Conservation (phyloP, 2,329 filamentous ascomycete genomes). For the Ascochyta lentis region DNA sequence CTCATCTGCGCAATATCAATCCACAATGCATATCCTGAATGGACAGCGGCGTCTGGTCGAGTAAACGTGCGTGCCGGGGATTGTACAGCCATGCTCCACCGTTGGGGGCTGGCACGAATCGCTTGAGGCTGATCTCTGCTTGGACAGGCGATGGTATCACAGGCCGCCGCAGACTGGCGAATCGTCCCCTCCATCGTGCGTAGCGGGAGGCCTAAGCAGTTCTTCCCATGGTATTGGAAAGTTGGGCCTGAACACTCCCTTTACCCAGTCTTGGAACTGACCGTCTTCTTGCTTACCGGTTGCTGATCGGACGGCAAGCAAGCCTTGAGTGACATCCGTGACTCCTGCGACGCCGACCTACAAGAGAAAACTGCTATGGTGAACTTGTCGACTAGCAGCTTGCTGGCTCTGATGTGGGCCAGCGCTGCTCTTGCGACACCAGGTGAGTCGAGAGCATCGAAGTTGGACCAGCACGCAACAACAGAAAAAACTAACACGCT, state of each 20-base stretch:
- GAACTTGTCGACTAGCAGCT: slow-evolving; percentile 8
- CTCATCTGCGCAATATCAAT: background rate
- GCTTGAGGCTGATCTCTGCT: slow-evolving; percentile 3
- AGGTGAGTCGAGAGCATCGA: slow-evolving; percentile 21
- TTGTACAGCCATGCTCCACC: background rate
- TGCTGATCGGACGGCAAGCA: background rate
- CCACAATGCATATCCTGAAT: background rate
- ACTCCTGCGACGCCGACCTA: background rate
- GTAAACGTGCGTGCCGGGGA: background rate
- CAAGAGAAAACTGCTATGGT: background rate
- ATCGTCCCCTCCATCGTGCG: background rate
- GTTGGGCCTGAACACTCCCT: background rate
- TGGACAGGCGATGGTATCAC: background rate
- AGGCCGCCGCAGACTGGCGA: background rate
- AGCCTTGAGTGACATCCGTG: background rate
- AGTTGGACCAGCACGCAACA: background rate
- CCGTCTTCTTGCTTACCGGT: background rate
- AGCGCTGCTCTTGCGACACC: slow-evolving; percentile 32
- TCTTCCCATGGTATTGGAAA: background rate
- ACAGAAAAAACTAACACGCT: slow-evolving; percentile 17
- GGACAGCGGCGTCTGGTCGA: background rate
- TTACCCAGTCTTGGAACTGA: background rate
- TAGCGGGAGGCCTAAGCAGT: slow-evolving; percentile 4
- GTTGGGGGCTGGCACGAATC: background rate
- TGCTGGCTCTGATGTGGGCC: slow-evolving; percentile 31